Conservation (phyloP, 768 basidiomycete species). For the Boletus rubroflammeus region DNA sequence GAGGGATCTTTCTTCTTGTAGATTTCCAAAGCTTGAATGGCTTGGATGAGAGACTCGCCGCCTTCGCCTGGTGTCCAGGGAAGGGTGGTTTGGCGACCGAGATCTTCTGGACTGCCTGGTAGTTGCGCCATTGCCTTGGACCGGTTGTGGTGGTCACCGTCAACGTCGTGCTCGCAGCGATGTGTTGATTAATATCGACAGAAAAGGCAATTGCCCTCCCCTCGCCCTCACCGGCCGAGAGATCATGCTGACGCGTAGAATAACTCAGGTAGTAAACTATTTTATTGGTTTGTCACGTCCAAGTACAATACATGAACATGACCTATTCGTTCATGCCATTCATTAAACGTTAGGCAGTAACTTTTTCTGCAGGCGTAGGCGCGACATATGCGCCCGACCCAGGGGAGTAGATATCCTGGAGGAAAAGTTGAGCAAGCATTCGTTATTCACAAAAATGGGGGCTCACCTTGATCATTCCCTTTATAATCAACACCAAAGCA, state of each 20-base stretch:
- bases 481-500: slow-evolving; percentile 55
- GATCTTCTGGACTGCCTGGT: slow-evolving; percentile 33
- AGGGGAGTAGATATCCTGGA: slow-evolving; percentile 39
- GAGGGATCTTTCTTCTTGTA: slow-evolving; percentile 85
- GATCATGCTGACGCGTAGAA: too few species aligned
- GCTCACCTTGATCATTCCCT: slow-evolving; percentile 62
- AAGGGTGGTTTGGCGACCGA: slow-evolving; percentile 29
- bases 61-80: slow-evolving; percentile 33
- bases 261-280: neutral
- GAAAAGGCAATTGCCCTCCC: slow-evolving; percentile 8
- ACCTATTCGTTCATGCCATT: neutral
- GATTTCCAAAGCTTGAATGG: slow-evolving; percentile 69
- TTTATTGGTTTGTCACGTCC: neutral
- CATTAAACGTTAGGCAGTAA: neutral
- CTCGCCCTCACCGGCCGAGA: neutral
- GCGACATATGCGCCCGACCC: slow-evolving; percentile 41
- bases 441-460: neutral
- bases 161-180: neutral
- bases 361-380: neutral
- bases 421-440: neutral
- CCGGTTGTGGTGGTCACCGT: slow-evolving; percentile 4
- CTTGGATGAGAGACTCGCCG: slow-evolving; percentile 39
- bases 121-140: slow-evolving; percentile 26
- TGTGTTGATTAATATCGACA: neutral
- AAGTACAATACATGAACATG: neutral